A percentile compares a stretch with the other conserved stretches of the same genome.
Evolutionary conservation across 148 eudicot genomes (phyloP).

Genomic region (Silene conica): DNA sequence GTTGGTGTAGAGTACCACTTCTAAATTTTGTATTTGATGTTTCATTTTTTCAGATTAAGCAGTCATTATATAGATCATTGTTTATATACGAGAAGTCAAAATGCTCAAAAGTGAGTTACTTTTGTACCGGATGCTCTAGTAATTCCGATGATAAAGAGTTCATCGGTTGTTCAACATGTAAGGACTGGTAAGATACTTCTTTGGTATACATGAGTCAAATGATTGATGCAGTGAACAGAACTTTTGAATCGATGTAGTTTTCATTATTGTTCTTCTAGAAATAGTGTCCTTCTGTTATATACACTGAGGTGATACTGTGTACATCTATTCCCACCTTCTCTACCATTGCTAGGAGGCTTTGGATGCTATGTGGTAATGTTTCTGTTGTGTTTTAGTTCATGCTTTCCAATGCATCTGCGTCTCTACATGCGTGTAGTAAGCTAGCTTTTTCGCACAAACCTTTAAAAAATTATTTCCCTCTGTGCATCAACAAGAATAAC

Average conservation of each 20-base stretch:
- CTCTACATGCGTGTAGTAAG: not conserved
- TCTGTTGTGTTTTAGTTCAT: no score
- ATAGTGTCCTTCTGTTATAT: not conserved
- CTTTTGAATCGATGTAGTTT: no score
- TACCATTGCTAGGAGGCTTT: not conserved
- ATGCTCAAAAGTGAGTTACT: conserved; percentile 43
- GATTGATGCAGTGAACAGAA: not conserved
- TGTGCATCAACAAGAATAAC: not conserved
- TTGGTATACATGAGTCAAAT: conserved; percentile 15
- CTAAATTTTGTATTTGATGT: conserved; percentile 1
- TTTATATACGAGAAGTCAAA: conserved; percentile 45
- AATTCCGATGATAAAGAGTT: conserved; percentile 50
- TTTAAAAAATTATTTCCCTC: not conserved
- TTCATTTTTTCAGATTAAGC: conserved; percentile 46
- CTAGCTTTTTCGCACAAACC: not conserved
- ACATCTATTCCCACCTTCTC: not conserved
- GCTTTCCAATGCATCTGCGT: not conserved
- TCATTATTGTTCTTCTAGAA: not conserved
- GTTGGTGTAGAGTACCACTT: not conserved
- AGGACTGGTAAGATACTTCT: conserved; percentile 64
- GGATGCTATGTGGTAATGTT: not conserved
- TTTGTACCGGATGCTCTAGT: conserved; percentile 56
- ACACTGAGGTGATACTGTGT: not conserved
- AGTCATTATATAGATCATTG: conserved; percentile 61
- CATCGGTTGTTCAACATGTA: conserved; percentile 71